Evolutionary conservation across 2,329 filamentous ascomycete genomes (phyloP), one percentile per base, ranked within the genome.

Genomic region (Aureobasidium sp.): DNA sequence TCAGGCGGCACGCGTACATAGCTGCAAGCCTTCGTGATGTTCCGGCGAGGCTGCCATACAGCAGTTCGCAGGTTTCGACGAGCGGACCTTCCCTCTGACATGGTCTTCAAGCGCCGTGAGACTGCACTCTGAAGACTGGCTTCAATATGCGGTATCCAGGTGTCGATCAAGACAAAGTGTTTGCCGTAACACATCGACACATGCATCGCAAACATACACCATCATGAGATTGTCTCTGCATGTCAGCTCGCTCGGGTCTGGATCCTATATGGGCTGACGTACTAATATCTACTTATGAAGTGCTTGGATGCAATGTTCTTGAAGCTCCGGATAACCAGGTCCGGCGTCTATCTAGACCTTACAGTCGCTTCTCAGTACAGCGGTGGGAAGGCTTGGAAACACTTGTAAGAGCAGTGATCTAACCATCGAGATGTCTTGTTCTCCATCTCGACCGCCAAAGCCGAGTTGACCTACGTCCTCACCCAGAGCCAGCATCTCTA

Each of bases 81-180:
- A 37, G 19, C 27, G 24, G n/a, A 6, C n/a, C n/a, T n/a, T n/a
- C n/a, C n/a, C n/a, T n/a, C n/a, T n/a, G n/a, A n/a, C n/a, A n/a
- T n/a, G n/a, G n/a, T n/a, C n/a, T n/a, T n/a, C n/a, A n/a, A n/a
- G n/a, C n/a, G n/a, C n/a, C n/a, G n/a, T n/a, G n/a, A n/a, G n/a
- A n/a, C n/a, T n/a, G n/a, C n/a, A n/a, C n/a, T n/a, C n/a, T n/a
- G n/a, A n/a, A n/a, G n/a, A n/a, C n/a, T 14, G 14, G 5, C 6
- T 1, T 27, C 27, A 22, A 29, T n/a, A 27, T 25, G 2, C 7
- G 17, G 21, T 60, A 60, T 56, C 62, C 60, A 17, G 60, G 60
- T 16, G 25, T 32, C 8, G 32, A 42, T 12, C 40, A 59, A 21
- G 62, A 66, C 41, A 57, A 49, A 12, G 53, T 66, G 1, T 64